Conservation (phyloP, 2,329 filamentous ascomycete genomes). For the Exophiala sp. region DNA sequence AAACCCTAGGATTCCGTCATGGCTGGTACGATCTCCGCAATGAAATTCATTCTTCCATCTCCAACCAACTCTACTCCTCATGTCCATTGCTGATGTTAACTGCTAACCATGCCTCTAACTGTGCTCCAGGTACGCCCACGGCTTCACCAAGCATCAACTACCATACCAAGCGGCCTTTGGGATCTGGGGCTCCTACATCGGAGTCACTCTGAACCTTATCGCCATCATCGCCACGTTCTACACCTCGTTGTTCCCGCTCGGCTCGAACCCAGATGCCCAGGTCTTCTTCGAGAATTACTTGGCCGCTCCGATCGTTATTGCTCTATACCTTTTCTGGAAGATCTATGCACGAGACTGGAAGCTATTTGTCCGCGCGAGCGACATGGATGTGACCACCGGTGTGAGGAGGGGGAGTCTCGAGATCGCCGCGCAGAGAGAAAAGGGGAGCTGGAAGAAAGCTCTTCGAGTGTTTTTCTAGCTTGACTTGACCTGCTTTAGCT, state of each 20-base stretch:
- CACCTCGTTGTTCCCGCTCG: slow-evolving; percentile 72
- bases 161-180: slow-evolving; percentile 77
- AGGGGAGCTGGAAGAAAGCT: slow-evolving; percentile 12
- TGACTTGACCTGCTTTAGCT: too few species aligned
- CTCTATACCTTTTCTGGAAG: slow-evolving; percentile 41
- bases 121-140: too few species aligned
- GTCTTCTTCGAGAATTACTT: slow-evolving; percentile 46
- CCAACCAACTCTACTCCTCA: too few species aligned
- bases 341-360: slow-evolving; percentile 25
- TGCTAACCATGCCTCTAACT: too few species aligned
- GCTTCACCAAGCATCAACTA: slow-evolving; percentile 49
- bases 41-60: too few species aligned
- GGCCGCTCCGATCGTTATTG: slow-evolving; percentile 41
- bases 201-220: slow-evolving; percentile 66
- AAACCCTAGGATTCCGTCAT: slow-evolving; percentile 54
- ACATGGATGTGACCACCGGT: slow-evolving; percentile 24
- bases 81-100: too few species aligned
- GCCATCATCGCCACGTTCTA: slow-evolving; percentile 82
- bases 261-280: slow-evolving; percentile 34
- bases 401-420: slow-evolving; percentile 20
- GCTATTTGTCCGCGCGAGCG: slow-evolving; percentile 16
- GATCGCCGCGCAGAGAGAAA: slow-evolving; percentile 7
- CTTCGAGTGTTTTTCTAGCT: slow-evolving; percentile 11
- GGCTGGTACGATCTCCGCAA: slow-evolving; percentile 68
- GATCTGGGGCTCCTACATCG: slow-evolving; percentile 71